A percentile compares a stretch with the other conserved stretches of the same genome.
phyloP scores from a whole-genome alignment of 495 filamentous ascomycete species.

The Aspergillus asperescens region DNA sequence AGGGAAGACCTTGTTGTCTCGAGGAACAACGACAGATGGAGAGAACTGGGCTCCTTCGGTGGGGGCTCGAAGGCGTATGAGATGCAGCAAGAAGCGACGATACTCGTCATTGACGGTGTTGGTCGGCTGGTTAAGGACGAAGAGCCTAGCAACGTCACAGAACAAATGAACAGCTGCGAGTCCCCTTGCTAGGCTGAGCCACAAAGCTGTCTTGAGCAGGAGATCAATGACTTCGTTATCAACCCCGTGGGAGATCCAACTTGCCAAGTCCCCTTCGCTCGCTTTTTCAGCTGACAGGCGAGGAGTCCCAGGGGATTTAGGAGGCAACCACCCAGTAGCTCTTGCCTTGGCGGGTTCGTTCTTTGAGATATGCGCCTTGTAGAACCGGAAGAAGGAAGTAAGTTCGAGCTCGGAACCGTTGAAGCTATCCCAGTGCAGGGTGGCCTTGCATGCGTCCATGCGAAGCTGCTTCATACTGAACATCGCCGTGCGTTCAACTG shows the following conservation, averaged over 20 bases:
- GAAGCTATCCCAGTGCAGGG: slow-evolving; percentile 43
- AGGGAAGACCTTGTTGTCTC: not conserved
- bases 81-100: slow-evolving; percentile 14
- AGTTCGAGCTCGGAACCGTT: slow-evolving; percentile 55
- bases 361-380: slow-evolving; percentile 24
- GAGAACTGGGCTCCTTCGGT: slow-evolving; percentile 4
- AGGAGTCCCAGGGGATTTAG: slow-evolving; percentile 5
- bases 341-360: slow-evolving; percentile 16
- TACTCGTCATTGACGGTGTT: not conserved
- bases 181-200: slow-evolving; percentile 26
- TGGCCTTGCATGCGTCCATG: slow-evolving; percentile 22
- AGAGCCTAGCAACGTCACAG: slow-evolving; percentile 21
- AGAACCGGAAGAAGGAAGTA: slow-evolving; percentile 49
- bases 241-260: slow-evolving; percentile 10
- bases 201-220: slow-evolving; percentile 22
- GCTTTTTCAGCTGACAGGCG: slow-evolving; percentile 6
- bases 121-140: slow-evolving; percentile 9
- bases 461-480: slow-evolving; percentile 22
- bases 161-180: slow-evolving; percentile 27
- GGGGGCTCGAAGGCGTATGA: slow-evolving; percentile 17
- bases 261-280: slow-evolving; percentile 8
- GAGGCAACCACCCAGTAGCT: slow-evolving; percentile 19
- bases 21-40: slow-evolving; percentile 4
- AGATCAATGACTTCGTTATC: slow-evolving; percentile 8
- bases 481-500: slow-evolving; percentile 8